Evolutionary conservation across 2,329 filamentous ascomycete species (phyloP).

Genomic region (Colletotrichum higginsianum): DNA sequence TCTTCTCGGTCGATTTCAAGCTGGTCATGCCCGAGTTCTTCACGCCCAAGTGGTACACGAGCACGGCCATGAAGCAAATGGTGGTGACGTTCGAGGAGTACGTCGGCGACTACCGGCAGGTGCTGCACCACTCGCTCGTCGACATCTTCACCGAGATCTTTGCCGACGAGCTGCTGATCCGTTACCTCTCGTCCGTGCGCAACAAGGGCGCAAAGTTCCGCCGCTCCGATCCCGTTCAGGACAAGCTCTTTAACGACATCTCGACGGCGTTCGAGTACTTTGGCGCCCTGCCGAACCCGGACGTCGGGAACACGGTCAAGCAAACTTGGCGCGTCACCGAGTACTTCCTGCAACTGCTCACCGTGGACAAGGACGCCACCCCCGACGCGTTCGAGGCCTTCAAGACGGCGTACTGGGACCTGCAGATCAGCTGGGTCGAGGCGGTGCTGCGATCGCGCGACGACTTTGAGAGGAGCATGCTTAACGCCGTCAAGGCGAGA

Average conservation of each 20-base stretch:
- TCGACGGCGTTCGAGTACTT: constrained; percentile 93
- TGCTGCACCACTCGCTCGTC: constrained; percentile 87
- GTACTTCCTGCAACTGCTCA: constrained; percentile 84
- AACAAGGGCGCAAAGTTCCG: constrained; percentile 94
- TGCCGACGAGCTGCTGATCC: constrained; percentile 88
- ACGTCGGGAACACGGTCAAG: constrained; percentile 82
- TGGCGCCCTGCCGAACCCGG: constrained; percentile 77
- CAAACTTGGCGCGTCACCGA: constrained; percentile 94
- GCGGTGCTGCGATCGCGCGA: constrained; percentile 88
- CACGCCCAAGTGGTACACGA: constrained; percentile 89
- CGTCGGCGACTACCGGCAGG: constrained; percentile 85
- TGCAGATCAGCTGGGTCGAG: constrained; percentile 97
- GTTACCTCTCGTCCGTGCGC: constrained; percentile 86
- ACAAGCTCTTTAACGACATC: constrained; percentile 95
- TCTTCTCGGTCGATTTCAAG: constrained; percentile 92
- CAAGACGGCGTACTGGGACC: constrained; percentile 91
- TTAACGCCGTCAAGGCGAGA: constrained; percentile 88
- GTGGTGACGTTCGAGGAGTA: constrained; percentile 97
- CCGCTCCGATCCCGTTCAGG: constrained; percentile 87
- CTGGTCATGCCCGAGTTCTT: constrained; percentile 90
- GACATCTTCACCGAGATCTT: constrained; percentile 96
- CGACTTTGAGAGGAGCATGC: constrained; percentile 92
- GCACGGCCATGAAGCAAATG: constrained; percentile 92
- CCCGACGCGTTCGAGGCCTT: constrained; percentile 86
- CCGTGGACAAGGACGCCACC: constrained; percentile 79